A percentile compares a stretch with the other conserved stretches of the same genome.
phyloP scores from a whole-genome alignment of 805 yeast species.

The Yarrowia yakushimensis region DNA sequence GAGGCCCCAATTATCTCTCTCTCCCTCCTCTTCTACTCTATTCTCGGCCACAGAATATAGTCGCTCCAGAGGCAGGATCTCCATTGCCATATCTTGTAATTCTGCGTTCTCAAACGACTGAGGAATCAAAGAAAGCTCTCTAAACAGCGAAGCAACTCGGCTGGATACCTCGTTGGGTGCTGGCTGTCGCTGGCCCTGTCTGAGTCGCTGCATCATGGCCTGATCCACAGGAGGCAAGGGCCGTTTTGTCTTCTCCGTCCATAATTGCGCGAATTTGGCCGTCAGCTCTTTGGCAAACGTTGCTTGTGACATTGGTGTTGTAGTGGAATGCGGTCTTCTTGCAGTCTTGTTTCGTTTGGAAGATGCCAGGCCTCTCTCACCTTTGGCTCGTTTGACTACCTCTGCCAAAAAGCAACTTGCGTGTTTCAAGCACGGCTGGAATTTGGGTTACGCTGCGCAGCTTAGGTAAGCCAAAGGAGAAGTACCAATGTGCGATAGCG shows the following conservation, averaged over 20 bases:
- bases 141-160: not conserved
- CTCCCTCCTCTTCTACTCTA: conserved; percentile 39
- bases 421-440: not conserved
- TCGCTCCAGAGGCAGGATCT: conserved; percentile 54
- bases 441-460: not conserved
- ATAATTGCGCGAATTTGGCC: not conserved
- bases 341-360: not conserved
- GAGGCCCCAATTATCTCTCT: conserved; percentile 40
- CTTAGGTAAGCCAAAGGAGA: not conserved
- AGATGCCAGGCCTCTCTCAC: not conserved
- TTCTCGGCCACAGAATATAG: conserved; percentile 61
- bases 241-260: not conserved
- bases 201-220: not conserved
- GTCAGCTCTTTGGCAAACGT: conserved; percentile 16
- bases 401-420: not conserved
- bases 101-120: conserved; percentile 44
- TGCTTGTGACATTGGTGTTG: not conserved
- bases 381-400: not conserved
- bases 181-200: not conserved
- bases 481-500: not conserved
- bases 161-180: not conserved
- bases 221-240: conserved; percentile 4
- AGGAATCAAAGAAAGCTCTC: conserved; percentile 29
- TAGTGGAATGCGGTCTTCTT: not conserved
- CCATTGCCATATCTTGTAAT: conserved; percentile 57